These are phyloP conservation scores for Arthromyces matolae DNA, from an alignment of 768 basidiomycete genomes.

Conservation along the genomic window DNA sequence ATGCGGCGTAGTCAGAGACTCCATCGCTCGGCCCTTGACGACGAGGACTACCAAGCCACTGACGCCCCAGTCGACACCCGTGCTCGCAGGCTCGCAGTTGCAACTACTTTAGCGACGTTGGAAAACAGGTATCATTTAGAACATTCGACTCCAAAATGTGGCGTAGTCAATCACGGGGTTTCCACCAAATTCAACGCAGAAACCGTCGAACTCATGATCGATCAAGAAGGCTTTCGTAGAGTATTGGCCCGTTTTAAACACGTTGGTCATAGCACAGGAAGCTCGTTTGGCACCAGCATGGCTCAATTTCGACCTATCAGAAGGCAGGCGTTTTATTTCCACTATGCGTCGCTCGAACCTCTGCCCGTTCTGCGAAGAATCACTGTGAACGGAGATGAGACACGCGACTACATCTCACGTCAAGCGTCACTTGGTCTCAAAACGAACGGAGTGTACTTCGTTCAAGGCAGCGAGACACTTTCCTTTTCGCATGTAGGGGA, in stretches of 20 bases:
- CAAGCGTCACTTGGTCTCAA: constrained; percentile 71
- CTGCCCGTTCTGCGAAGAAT: constrained; percentile 70
- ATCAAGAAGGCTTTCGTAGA: constrained; percentile 80
- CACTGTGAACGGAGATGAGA: constrained; percentile 62
- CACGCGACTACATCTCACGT: constrained; percentile 70
- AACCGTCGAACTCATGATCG: constrained; percentile 64
- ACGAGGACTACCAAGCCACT: background rate
- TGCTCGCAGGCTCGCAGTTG: constrained; percentile 6
- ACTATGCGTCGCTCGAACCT: constrained; percentile 64
- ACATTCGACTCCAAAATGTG: constrained; percentile 10
- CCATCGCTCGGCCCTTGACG: background rate
- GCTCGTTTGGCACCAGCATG: no score
- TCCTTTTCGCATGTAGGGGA: constrained; percentile 21
- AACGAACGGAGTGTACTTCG: constrained; percentile 70
- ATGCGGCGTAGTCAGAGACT: background rate
- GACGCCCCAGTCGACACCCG: constrained; percentile 1
- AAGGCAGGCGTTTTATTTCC: constrained; percentile 62
- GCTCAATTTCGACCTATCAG: constrained; percentile 64
- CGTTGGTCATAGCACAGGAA: constrained; percentile 50
- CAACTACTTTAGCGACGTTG: constrained; percentile 9
- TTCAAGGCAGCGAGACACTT: constrained; percentile 60
- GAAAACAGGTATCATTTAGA: constrained; percentile 13
- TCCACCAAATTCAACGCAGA: constrained; percentile 9
- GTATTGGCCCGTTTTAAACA: constrained; percentile 57
- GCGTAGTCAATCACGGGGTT: background rate